Conservation (phyloP, 441 rosid species). For the Breynia disticha region DNA sequence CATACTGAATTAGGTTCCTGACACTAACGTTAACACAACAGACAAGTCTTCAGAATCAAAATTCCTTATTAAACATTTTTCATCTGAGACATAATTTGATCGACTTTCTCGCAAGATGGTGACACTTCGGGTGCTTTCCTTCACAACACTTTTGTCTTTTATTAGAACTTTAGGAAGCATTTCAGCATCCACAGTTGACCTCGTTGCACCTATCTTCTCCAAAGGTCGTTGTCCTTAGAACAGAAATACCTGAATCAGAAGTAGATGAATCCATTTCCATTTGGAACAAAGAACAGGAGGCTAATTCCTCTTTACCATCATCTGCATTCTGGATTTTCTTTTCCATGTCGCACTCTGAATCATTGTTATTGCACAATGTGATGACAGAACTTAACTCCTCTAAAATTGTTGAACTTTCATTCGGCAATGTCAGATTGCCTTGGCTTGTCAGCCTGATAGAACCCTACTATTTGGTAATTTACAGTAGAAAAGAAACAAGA, state of each 20-base stretch:
- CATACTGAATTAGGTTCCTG: no score
- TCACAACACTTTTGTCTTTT: slow-evolving; percentile 11
- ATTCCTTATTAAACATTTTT: slow-evolving; percentile 16
- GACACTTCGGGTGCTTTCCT: slow-evolving; percentile 11
- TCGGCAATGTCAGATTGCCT: slow-evolving; percentile 2
- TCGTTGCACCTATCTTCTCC: slow-evolving; percentile 21
- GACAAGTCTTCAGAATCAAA: slow-evolving; percentile 13
- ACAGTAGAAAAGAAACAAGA: no score
- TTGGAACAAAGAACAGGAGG: slow-evolving; percentile 13
- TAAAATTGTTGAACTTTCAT: no score
- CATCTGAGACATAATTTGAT: slow-evolving; percentile 8
- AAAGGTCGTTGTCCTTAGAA: slow-evolving; percentile 15
- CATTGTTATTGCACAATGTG: no score
- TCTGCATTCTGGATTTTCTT: slow-evolving; percentile 6
- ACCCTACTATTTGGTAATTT: no score
- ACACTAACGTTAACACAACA: slow-evolving; percentile 3
- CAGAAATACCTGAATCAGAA: slow-evolving; percentile 11
- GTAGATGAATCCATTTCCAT: slow-evolving; percentile 22
- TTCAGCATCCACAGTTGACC: slow-evolving; percentile 6
- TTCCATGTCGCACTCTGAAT: slow-evolving; percentile 7
- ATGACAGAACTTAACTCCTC: no score
- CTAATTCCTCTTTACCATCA: slow-evolving; percentile 20
- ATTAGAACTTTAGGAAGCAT: no score
- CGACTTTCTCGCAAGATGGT: slow-evolving; percentile 11
- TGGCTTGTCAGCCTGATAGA: slow-evolving; percentile 6